Percentiles rank a stretch among this genome's conserved stretches.
These are phyloP conservation scores for Clitopilus passeckerianus DNA, from an alignment of 768 basidiomycete species.

Conservation along the genomic window DNA sequence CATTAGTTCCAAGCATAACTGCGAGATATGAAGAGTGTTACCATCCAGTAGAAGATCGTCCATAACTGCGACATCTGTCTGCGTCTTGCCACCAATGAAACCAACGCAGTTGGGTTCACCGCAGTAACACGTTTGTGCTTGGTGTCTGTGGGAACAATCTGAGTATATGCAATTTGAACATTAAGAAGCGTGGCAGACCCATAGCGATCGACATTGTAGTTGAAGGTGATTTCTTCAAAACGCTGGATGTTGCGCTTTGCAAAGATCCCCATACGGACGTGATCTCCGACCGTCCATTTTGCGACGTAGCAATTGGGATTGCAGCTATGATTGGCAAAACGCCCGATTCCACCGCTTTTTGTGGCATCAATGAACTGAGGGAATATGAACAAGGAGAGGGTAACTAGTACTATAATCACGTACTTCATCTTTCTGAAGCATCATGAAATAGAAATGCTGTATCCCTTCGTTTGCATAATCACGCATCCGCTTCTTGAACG, in stretches of 20 bases:
- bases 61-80: constrained; percentile 92
- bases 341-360: constrained; percentile 92
- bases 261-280: constrained; percentile 97
- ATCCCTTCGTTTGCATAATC: constrained; percentile 92
- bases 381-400: neutral
- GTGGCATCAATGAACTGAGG: constrained; percentile 96
- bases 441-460: constrained; percentile 99
- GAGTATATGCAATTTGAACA: neutral
- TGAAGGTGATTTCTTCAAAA: constrained; percentile 93
- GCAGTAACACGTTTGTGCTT: constrained; percentile 92
- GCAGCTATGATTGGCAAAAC: constrained; percentile 98
- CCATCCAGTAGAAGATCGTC: constrained; percentile 94
- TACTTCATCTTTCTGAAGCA: constrained; percentile 97
- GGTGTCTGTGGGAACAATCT: constrained; percentile 54
- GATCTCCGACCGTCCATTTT: constrained; percentile 90
- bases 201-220: constrained; percentile 99
- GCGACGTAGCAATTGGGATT: constrained; percentile 97
- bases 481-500: constrained; percentile 92
- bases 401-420: constrained; percentile 16
- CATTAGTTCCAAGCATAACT: constrained; percentile 1
- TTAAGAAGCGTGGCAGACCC: constrained; percentile 54
- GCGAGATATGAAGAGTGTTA: constrained; percentile 21
- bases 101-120: constrained; percentile 95
- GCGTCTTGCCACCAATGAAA: constrained; percentile 96
- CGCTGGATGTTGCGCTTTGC: constrained; percentile 74